phyloP scores from a whole-genome alignment of 2,329 filamentous ascomycete genomes.

The Microdochium trichocladiopsis region DNA sequence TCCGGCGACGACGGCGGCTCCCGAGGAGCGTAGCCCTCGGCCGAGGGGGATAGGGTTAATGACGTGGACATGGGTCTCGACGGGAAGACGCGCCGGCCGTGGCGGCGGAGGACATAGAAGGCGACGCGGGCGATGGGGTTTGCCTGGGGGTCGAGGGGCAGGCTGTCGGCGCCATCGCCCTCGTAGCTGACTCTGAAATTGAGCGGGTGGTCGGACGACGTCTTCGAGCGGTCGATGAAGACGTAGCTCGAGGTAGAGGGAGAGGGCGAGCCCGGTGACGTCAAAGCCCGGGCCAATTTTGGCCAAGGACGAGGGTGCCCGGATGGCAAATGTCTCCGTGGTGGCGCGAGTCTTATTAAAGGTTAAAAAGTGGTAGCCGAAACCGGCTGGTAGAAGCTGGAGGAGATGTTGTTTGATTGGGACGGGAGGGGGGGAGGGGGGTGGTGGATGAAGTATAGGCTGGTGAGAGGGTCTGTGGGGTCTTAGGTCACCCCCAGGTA shows the following conservation, averaged over 20 bases:
- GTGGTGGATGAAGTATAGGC: too few relatives aligned
- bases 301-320: conserved; percentile 87
- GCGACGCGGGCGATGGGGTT: conserved; percentile 94
- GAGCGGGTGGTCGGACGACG: conserved; percentile 52
- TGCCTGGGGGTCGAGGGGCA: conserved; percentile 74
- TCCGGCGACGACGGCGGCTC: conserved; percentile 89
- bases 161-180: conserved; percentile 73
- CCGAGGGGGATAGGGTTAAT: conserved; percentile 92
- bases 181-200: conserved; percentile 92
- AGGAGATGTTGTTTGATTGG: too few relatives aligned
- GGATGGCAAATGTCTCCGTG: conserved; percentile 62
- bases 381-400: too few relatives aligned
- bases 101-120: conserved; percentile 89
- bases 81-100: conserved; percentile 76
- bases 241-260: conserved; percentile 89
- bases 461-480: too few relatives aligned
- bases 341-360: not conserved
- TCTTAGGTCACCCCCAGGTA: too few relatives aligned
- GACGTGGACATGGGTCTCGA: conserved; percentile 86
- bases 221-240: conserved; percentile 57
- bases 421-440: too few relatives aligned
- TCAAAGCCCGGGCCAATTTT: conserved; percentile 98
- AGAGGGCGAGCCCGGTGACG: conserved; percentile 91
- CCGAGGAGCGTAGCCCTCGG: conserved; percentile 88
- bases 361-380: too few relatives aligned